A percentile compares a stretch with the other conserved stretches of the same genome.
These are phyloP conservation scores for Mayamaea pseudoterrestris DNA, from an alignment of 108 stramenopile species.

Conservation along the genomic window DNA sequence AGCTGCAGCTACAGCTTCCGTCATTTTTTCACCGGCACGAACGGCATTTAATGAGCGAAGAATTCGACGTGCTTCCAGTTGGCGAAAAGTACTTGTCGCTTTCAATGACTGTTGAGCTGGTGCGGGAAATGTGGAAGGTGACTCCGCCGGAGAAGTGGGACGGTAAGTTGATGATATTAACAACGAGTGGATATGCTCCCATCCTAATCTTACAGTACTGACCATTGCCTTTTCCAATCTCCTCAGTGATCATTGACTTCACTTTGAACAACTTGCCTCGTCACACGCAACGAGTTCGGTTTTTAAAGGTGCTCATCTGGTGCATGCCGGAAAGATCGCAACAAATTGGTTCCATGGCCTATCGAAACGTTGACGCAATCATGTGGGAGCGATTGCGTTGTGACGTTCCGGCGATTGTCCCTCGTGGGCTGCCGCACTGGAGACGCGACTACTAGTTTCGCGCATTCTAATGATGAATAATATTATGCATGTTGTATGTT, in stretches of 20 bases:
- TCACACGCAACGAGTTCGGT: slow-evolving; percentile 16
- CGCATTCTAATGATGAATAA: too few relatives aligned
- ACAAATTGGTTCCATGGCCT: slow-evolving; percentile 21
- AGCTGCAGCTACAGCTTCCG: slow-evolving; percentile 10
- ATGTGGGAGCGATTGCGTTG: slow-evolving; percentile 24
- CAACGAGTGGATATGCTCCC: too few relatives aligned
- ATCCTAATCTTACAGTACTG: too few relatives aligned
- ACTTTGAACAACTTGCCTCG: slow-evolving; percentile 15
- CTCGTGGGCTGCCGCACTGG: slow-evolving; percentile 12
- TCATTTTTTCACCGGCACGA: slow-evolving; percentile 15
- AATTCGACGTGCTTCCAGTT: slow-evolving; percentile 13
- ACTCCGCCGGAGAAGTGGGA: slow-evolving; percentile 18
- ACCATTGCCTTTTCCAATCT: not conserved
- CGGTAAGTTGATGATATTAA: not conserved
- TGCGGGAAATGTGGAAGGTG: slow-evolving; percentile 14
- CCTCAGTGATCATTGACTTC: slow-evolving; percentile 16
- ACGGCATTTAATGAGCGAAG: slow-evolving; percentile 19
- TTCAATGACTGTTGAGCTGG: slow-evolving; percentile 10
- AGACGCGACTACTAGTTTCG: slow-evolving; percentile 15
- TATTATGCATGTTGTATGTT: too few relatives aligned
- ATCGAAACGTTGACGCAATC: slow-evolving; percentile 23
- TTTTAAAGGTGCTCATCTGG: slow-evolving; percentile 22
- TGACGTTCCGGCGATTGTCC: slow-evolving; percentile 22
- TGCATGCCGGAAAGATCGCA: slow-evolving; percentile 22
- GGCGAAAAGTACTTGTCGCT: slow-evolving; percentile 19